Conservation (phyloP, 2,329 filamentous ascomycete genomes). For the Zasmidium cellare region DNA sequence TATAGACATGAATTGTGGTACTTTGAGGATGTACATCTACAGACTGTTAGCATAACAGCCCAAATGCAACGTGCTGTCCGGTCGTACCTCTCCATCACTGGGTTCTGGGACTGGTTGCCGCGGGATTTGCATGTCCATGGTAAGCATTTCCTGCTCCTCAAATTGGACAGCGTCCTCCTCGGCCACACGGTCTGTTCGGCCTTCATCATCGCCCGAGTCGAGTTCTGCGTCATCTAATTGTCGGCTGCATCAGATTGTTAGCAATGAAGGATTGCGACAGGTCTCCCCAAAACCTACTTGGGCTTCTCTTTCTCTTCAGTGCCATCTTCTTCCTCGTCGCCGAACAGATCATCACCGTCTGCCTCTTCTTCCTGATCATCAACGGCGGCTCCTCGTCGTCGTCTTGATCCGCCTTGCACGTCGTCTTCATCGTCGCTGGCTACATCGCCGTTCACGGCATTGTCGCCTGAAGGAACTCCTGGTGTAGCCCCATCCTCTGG, state of each 20-base stretch:
- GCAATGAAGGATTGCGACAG: not conserved
- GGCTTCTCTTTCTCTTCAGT: conserved; percentile 21
- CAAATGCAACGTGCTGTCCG: not conserved
- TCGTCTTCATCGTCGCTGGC: conserved; percentile 23
- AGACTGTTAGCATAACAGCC: conserved; percentile 1
- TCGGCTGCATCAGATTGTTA: conserved; percentile 16
- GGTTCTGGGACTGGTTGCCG: conserved; percentile 71
- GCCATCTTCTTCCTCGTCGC: conserved; percentile 42
- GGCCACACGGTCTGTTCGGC: conserved; percentile 61
- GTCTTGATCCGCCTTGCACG: conserved; percentile 19
- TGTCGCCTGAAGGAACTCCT: conserved; percentile 1
- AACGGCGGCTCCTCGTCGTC: conserved; percentile 16
- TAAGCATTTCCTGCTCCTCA: conserved; percentile 47
- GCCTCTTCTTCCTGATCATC: conserved; percentile 31
- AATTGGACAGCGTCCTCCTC: conserved; percentile 48
- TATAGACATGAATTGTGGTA: conserved; percentile 72
- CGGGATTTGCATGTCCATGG: conserved; percentile 65
- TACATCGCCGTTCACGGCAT: conserved; percentile 16
- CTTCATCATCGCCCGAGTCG: conserved; percentile 63
- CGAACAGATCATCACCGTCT: conserved; percentile 49
- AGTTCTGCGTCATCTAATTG: conserved; percentile 62
- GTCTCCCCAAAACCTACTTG: conserved; percentile 22
- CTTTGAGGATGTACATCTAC: conserved; percentile 68
- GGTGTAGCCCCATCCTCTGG: conserved; percentile 24
- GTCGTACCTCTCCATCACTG: conserved; percentile 65